Evolutionary conservation across 2,329 filamentous ascomycete species (phyloP), one percentile per base, ranked within the genome.

Genomic region (Furcasterigmium sp.): DNA sequence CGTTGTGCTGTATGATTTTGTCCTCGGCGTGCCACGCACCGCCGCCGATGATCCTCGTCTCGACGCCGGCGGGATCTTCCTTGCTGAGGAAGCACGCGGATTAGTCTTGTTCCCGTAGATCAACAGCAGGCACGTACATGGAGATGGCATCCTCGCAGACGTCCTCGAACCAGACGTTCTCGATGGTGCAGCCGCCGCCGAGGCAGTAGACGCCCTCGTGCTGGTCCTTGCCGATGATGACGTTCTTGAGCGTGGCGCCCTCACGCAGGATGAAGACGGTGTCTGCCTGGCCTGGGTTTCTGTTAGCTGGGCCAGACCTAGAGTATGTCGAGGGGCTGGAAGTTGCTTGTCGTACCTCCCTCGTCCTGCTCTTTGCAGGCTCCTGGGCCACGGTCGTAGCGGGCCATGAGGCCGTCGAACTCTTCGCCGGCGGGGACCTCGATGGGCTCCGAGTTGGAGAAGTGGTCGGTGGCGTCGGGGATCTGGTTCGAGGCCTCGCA

Each of bases 1-100:
- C 70, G 39, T 73, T 72, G 52, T 72, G 68, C 54, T 73, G 70
- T 37, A 73, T 57, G 13, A 73, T 53, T 58, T 73, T 73, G 50
- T 73, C 70, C 0, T 50, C 40, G 4, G 69, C 70, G 21, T 67
- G 57, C 37, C 63, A 67, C 0, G 70, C 70, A 34, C 70, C 70
- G 14, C 70, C 70, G 9, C 47, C 47, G 13, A 49, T 37, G 39
- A 72, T 67, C 45, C 45, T 47, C 11, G 42, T 26, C 23, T 49
- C 17, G n/a, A 37, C 3, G 28, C 45, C 47, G 8, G 45, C 37
- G 19, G 41, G 45, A 39, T 49, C 47, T 19, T 49, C 45, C 47
- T 49, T 49, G 25, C 44, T 46, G 8, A 13, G 29, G 2, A 9
- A 9, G 3, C 9, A 20, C 8, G 13, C 13, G 11, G 10, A 20